A percentile compares a stretch with the other conserved stretches of the same genome.
Conservation (phyloP, 2,329 filamentous ascomycete genomes). For the Penicillium occitanis region DNA sequence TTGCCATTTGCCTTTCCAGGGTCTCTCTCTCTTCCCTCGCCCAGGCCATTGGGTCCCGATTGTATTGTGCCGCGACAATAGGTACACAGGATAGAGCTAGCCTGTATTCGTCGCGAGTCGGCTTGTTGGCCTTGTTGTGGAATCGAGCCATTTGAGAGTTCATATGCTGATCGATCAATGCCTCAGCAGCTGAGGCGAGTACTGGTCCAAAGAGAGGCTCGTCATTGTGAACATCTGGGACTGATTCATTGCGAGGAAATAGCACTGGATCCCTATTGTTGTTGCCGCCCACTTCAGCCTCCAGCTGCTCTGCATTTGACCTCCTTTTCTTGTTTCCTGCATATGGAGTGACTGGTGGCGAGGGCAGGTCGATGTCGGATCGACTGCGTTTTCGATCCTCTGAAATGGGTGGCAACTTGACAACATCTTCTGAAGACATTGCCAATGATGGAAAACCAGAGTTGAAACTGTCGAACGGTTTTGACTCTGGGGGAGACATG, state of each 20-base stretch:
- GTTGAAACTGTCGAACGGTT: constrained; percentile 51
- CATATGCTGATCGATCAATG: constrained; percentile 45
- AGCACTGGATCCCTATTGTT: constrained; percentile 43
- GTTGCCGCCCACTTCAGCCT: constrained; percentile 29
- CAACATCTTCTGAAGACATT: constrained; percentile 32
- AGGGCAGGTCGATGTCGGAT: constrained; percentile 46
- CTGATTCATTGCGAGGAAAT: constrained; percentile 41
- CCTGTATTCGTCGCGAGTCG: constrained; percentile 46
- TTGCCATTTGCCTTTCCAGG: constrained; percentile 41
- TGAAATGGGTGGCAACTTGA: constrained; percentile 44
- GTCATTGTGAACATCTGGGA: constrained; percentile 36
- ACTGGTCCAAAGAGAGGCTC: constrained; percentile 44
- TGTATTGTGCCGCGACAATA: constrained; percentile 44
- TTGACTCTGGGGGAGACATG: constrained; percentile 50
- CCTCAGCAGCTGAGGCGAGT: constrained; percentile 36
- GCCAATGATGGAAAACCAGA: constrained; percentile 31
- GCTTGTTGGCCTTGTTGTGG: constrained; percentile 43
- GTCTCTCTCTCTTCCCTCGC: constrained; percentile 44
- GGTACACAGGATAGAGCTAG: constrained; percentile 46
- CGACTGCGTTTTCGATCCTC: constrained; percentile 43
- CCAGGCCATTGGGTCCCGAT: constrained; percentile 47
- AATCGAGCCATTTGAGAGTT: constrained; percentile 44
- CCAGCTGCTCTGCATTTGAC: constrained; percentile 36
- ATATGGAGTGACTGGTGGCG: constrained; percentile 49
- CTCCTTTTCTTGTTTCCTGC: constrained; percentile 42